A percentile compares a stretch with the other conserved stretches of the same genome.
Conservation (phyloP, 495 filamentous ascomycete species). For the Trichoderma asperelloides region DNA sequence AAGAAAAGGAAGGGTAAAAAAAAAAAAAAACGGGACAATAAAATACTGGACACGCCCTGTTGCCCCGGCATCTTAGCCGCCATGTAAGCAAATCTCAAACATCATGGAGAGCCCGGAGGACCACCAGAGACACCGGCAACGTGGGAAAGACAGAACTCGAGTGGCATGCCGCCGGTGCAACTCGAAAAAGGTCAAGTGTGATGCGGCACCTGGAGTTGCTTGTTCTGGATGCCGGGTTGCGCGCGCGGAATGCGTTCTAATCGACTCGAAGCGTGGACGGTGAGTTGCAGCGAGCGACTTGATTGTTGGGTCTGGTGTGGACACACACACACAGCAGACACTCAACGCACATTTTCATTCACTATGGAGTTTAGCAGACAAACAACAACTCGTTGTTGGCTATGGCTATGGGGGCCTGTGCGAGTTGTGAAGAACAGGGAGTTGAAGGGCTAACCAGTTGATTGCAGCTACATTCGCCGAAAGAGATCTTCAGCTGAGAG, state of each 20-base stretch:
- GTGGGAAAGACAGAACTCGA: not conserved
- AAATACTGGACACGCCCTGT: too few species aligned
- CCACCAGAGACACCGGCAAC: not conserved
- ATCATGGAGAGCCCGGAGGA: not conserved
- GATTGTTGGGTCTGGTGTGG: too few species aligned
- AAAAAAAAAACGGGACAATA: too few species aligned
- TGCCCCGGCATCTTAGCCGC: not conserved
- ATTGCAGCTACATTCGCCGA: not conserved
- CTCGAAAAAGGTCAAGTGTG: not conserved
- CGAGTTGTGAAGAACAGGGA: too few species aligned
- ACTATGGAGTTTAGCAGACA: too few species aligned
- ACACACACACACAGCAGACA: too few species aligned
- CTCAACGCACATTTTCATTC: too few species aligned
- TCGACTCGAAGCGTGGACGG: not conserved
- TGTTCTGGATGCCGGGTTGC: not conserved
- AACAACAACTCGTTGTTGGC: too few species aligned
- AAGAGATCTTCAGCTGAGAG: not conserved
- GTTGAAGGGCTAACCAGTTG: not conserved
- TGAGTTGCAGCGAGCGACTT: not conserved
- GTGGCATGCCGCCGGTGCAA: not conserved
- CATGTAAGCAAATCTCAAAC: not conserved
- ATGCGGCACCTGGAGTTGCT: not conserved
- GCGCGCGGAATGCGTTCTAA: not conserved
- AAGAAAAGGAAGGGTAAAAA: too few species aligned
- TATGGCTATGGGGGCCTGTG: too few species aligned